Percentiles rank a stretch among this genome's conserved stretches.
Evolutionary conservation across 805 yeast genomes (phyloP).

Genomic region (Kurtzmaniella fragi): DNA sequence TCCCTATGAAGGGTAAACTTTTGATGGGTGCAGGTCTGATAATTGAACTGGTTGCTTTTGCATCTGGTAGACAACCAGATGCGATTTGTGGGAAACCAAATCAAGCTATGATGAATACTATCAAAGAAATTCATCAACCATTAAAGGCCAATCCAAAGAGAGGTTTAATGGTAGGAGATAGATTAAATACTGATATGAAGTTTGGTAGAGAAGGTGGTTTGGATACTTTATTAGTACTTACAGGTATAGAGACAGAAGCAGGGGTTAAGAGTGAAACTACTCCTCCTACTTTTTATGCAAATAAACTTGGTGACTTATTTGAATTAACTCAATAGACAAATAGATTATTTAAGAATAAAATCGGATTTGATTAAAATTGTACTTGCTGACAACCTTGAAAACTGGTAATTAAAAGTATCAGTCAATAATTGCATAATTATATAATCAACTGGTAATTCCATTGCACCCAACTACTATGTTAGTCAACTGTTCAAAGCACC

Average conservation of each 20-base stretch:
- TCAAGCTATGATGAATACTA: slow-evolving; percentile 84
- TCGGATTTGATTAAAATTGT: too few relatives aligned
- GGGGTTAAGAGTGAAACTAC: slow-evolving; percentile 39
- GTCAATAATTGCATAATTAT: too few relatives aligned
- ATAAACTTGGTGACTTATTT: slow-evolving; percentile 71
- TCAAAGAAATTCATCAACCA: slow-evolving; percentile 55
- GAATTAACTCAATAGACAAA: slow-evolving; percentile 33
- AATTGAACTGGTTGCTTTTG: slow-evolving; percentile 67
- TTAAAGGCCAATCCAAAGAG: slow-evolving; percentile 47
- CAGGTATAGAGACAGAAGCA: slow-evolving; percentile 84
- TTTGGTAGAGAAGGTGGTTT: slow-evolving; percentile 87
- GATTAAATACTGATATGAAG: slow-evolving; percentile 90
- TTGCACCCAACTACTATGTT: too few relatives aligned
- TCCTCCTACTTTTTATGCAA: slow-evolving; percentile 65
- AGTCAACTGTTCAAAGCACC: too few relatives aligned
- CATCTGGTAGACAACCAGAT: slow-evolving; percentile 78
- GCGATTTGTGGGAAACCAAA: slow-evolving; percentile 89
- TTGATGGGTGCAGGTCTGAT: slow-evolving; percentile 96
- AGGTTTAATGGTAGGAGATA: slow-evolving; percentile 92
- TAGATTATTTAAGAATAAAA: not conserved
- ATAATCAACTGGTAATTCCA: too few relatives aligned
- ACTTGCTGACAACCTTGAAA: too few relatives aligned
- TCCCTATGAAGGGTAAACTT: slow-evolving; percentile 79
- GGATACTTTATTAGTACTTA: slow-evolving; percentile 80
- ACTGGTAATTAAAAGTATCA: too few relatives aligned